Evolutionary conservation across 2,329 filamentous ascomycete genomes (phyloP).

Genomic region (Arachnopeziza araneosa): DNA sequence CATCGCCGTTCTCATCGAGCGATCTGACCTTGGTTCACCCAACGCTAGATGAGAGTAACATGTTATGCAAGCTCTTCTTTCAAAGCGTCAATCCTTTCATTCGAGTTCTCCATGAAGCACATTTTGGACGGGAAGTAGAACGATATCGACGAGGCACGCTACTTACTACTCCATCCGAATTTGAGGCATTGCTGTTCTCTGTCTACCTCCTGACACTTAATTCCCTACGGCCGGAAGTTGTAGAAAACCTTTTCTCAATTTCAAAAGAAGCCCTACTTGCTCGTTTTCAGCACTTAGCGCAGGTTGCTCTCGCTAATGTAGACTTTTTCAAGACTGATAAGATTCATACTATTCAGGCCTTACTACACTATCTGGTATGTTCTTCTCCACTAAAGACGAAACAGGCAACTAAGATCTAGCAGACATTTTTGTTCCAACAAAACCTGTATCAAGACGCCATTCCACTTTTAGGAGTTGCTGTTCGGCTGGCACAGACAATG

Average conservation of each 20-base stretch:
- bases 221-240: slow-evolving; percentile 51
- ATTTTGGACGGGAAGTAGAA: slow-evolving; percentile 55
- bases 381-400: not conserved
- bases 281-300: slow-evolving; percentile 7
- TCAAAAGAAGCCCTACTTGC: slow-evolving; percentile 10
- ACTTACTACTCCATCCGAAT: slow-evolving; percentile 34
- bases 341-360: slow-evolving; percentile 8
- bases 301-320: slow-evolving; percentile 14
- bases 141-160: slow-evolving; percentile 44
- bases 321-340: slow-evolving; percentile 17
- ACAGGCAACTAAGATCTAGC: not conserved
- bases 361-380: slow-evolving; percentile 20
- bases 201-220: slow-evolving; percentile 54
- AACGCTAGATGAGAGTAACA: slow-evolving; percentile 32
- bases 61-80: slow-evolving; percentile 65
- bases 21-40: slow-evolving; percentile 7
- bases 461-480: slow-evolving; percentile 56
- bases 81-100: slow-evolving; percentile 63
- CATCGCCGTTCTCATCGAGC: slow-evolving; percentile 1
- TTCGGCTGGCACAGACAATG: slow-evolving; percentile 61
- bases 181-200: slow-evolving; percentile 63
- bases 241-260: slow-evolving; percentile 18
- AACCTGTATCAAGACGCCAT: slow-evolving; percentile 55
- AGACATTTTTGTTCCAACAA: slow-evolving; percentile 22
- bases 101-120: slow-evolving; percentile 61